Conservation (phyloP, 208 protist genomes). For the Acanthamoeba healyi region DNA sequence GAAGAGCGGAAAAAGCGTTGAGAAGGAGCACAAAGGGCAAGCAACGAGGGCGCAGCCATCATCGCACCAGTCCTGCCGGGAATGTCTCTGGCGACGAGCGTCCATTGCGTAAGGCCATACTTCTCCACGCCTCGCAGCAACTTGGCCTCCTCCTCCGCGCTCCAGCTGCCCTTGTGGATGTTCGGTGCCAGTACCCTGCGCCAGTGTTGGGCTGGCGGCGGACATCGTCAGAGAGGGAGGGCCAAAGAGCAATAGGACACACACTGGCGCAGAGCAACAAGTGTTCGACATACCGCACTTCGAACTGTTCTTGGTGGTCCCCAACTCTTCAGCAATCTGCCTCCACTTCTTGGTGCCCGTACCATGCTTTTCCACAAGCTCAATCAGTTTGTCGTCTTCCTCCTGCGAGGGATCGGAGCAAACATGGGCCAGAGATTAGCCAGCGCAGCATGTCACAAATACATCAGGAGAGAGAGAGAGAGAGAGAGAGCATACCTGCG, state of each 20-base stretch:
- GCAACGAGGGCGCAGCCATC: not conserved
- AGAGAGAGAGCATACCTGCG: not conserved
- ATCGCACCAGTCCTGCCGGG: conserved; percentile 56
- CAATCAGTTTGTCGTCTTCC: conserved; percentile 52
- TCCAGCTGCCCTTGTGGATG: conserved; percentile 69
- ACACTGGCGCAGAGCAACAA: no score
- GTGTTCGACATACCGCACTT: conserved; percentile 56
- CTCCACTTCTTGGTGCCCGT: conserved; percentile 66
- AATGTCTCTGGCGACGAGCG: conserved; percentile 43
- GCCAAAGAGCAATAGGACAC: no score
- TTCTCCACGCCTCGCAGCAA: not conserved
- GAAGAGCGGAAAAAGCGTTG: not conserved
- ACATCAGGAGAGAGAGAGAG: no score
- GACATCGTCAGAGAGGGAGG: no score
- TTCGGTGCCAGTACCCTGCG: conserved; percentile 47
- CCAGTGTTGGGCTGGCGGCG: conserved; percentile 46
- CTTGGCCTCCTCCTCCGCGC: conserved; percentile 43
- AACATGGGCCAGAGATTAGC: no score
- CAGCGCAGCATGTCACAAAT: no score
- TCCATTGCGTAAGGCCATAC: conserved; percentile 65
- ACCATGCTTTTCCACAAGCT: conserved; percentile 48
- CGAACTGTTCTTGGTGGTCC: conserved; percentile 63
- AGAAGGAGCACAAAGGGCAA: not conserved
- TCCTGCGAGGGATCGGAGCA: not conserved
- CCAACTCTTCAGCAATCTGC: conserved; percentile 68